Conservation (phyloP, 2,329 filamentous ascomycete species). For the Fusarium chlamydosporum region DNA sequence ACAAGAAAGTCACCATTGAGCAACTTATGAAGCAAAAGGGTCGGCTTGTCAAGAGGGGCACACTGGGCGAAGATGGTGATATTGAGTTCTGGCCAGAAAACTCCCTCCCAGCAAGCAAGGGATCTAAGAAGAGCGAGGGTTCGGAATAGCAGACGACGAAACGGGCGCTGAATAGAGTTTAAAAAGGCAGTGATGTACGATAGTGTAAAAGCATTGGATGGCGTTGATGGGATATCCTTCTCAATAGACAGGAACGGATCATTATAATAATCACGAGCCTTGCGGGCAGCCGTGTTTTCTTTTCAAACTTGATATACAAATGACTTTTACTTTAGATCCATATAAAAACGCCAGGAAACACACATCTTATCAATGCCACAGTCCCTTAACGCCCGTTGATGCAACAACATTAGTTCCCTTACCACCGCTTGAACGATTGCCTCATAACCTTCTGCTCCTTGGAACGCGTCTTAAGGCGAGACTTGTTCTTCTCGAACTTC, state of each 20-base stretch:
- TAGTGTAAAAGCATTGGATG: conserved; percentile 38
- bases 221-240: conserved; percentile 46
- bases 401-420: conserved; percentile 35
- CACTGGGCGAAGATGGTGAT: conserved; percentile 82
- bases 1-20: conserved; percentile 78
- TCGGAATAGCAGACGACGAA: conserved; percentile 2
- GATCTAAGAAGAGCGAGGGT: conserved; percentile 30
- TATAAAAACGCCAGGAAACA: conserved; percentile 40
- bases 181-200: conserved; percentile 33
- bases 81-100: conserved; percentile 93
- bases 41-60: conserved; percentile 78
- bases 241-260: conserved; percentile 25
- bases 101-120: conserved; percentile 47
- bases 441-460: conserved; percentile 79
- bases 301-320: conserved; percentile 30
- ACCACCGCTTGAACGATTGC: conserved; percentile 74
- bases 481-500: conserved; percentile 87
- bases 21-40: conserved; percentile 84
- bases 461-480: conserved; percentile 83
- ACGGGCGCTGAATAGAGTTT: conserved; percentile 2
- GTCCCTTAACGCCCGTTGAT: conserved; percentile 51
- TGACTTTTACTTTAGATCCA: conserved; percentile 29
- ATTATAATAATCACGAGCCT: conserved; percentile 12
- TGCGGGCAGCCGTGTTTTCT: conserved; percentile 6
- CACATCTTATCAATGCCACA: conserved; percentile 25